These are phyloP conservation scores for Vitis labrusca DNA, from an alignment of 164 flowering plant species.

Conservation along the genomic window DNA sequence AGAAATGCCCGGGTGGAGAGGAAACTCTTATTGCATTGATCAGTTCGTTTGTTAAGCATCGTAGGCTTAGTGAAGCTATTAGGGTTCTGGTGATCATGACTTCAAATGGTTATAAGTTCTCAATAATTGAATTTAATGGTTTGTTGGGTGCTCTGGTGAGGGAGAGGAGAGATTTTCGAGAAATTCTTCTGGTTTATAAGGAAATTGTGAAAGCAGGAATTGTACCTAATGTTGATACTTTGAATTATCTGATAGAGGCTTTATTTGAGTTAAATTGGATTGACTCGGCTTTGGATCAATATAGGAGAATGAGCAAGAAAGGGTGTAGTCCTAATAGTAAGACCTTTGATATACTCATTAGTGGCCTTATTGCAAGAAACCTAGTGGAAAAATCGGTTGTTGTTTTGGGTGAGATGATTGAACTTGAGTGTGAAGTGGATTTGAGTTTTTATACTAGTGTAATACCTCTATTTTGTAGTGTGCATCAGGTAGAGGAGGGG, in stretches of 20 bases:
- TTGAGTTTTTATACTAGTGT: constrained; percentile 31
- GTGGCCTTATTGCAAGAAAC: constrained; percentile 35
- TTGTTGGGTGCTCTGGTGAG: constrained; percentile 48
- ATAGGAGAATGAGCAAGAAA: constrained; percentile 59
- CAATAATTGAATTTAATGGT: constrained; percentile 37
- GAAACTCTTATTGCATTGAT: constrained; percentile 37
- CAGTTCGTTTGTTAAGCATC: constrained; percentile 34
- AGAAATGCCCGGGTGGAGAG: constrained; percentile 29
- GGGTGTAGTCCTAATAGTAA: constrained; percentile 57
- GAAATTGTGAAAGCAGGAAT: constrained; percentile 74
- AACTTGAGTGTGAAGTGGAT: constrained; percentile 31
- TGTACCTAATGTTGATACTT: constrained; percentile 51
- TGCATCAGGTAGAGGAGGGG: constrained; percentile 35
- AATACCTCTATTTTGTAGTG: constrained; percentile 50
- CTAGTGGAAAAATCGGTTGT: constrained; percentile 40
- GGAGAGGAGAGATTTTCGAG: constrained; percentile 43
- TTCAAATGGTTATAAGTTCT: constrained; percentile 41
- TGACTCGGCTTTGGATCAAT: constrained; percentile 61
- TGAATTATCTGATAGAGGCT: constrained; percentile 60
- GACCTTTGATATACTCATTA: constrained; percentile 54
- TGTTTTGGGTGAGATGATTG: constrained; percentile 47
- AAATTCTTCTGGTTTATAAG: constrained; percentile 62
- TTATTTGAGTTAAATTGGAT: constrained; percentile 38
- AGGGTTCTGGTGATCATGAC: constrained; percentile 44
- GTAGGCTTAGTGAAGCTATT: constrained; percentile 47